Percentiles rank a stretch among this genome's conserved stretches.
Evolutionary conservation across 306 rosid species (phyloP).

Genomic region (Erythrophleum fordii): DNA sequence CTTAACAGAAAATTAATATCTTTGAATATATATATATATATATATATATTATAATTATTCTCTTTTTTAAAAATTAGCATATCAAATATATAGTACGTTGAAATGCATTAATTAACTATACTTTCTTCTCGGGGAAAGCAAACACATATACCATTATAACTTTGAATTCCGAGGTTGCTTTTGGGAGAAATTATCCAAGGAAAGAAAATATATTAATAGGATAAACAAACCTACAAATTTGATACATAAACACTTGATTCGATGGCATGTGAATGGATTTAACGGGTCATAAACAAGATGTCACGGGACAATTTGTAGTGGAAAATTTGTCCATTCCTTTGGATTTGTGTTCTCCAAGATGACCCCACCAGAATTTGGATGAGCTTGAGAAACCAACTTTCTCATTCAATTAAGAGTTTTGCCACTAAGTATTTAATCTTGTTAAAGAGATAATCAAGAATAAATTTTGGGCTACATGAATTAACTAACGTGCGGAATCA

Average conservation of each 20-base stretch:
- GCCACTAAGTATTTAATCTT: constrained; percentile 33
- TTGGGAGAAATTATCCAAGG: constrained; percentile 20
- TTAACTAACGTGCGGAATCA: constrained; percentile 2
- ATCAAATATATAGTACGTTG: too few species aligned
- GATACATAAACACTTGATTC: background rate
- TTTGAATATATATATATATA: too few species aligned
- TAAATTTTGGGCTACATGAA: constrained; percentile 15
- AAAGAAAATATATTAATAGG: background rate
- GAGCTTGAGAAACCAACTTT: constrained; percentile 32
- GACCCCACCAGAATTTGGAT: constrained; percentile 52
- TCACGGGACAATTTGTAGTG: constrained; percentile 50
- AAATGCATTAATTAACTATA: background rate
- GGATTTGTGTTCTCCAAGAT: constrained; percentile 30
- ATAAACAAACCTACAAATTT: background rate
- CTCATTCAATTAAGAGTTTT: constrained; percentile 27
- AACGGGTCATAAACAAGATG: background rate
- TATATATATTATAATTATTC: too few species aligned
- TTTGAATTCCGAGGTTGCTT: constrained; percentile 41
- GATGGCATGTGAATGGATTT: constrained; percentile 41
- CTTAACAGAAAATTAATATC: too few species aligned
- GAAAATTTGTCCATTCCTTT: constrained; percentile 50
- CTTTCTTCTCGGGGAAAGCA: background rate
- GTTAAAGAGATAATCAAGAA: constrained; percentile 37
- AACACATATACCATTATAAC: constrained; percentile 30
- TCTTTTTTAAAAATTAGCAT: too few species aligned